phyloP scores from a whole-genome alignment of 2,329 filamentous ascomycete genomes.

The Aspergillus sp. region DNA sequence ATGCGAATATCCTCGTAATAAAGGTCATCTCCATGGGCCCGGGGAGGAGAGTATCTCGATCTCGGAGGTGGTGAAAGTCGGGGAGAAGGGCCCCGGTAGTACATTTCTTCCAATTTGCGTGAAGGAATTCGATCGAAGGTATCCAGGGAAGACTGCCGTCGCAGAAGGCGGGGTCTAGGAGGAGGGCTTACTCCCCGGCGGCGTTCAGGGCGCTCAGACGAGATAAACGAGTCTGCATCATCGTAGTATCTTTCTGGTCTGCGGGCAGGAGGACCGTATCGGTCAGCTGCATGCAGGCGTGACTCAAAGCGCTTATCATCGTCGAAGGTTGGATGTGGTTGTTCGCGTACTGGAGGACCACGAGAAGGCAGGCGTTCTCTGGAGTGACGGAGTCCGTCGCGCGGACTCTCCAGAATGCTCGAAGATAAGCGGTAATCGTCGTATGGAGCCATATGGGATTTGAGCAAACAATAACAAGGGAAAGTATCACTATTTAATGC shows the following conservation, averaged over 20 bases:
- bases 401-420: slow-evolving; percentile 23
- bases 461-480: neutral
- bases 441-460: slow-evolving; percentile 29
- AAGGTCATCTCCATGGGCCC: slow-evolving; percentile 47
- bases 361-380: slow-evolving; percentile 35
- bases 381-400: slow-evolving; percentile 36
- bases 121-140: slow-evolving; percentile 74
- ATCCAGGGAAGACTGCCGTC: slow-evolving; percentile 82
- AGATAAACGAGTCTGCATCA: slow-evolving; percentile 33
- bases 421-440: slow-evolving; percentile 31
- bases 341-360: slow-evolving; percentile 28
- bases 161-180: slow-evolving; percentile 61
- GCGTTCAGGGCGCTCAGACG: slow-evolving; percentile 35
- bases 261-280: slow-evolving; percentile 38
- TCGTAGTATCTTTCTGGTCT: slow-evolving; percentile 34
- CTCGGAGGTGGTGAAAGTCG: slow-evolving; percentile 51
- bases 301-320: slow-evolving; percentile 37
- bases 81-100: slow-evolving; percentile 36
- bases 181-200: slow-evolving; percentile 50
- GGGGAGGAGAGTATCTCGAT: slow-evolving; percentile 44
- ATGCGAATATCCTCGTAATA: slow-evolving; percentile 61
- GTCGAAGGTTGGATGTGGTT: slow-evolving; percentile 22
- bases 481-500: neutral
- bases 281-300: slow-evolving; percentile 35
- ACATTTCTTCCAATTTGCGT: slow-evolving; percentile 42